Percentiles rank a stretch among this genome's conserved stretches.
Conservation (phyloP, 306 rosid genomes). For the Notholithocarpus densiflorus region DNA sequence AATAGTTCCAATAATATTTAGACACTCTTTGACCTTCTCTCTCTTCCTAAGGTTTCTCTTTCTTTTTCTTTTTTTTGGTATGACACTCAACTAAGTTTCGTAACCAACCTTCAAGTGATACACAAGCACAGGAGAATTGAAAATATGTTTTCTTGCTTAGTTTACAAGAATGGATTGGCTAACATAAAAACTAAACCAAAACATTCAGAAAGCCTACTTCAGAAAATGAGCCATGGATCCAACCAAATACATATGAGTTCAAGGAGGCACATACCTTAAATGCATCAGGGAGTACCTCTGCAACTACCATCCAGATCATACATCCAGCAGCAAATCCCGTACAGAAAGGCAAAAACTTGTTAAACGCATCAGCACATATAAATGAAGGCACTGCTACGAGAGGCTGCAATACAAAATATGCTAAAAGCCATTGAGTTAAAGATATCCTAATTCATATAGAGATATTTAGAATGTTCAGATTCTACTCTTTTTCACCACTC, state of each 20-base stretch:
- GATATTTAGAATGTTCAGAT: not conserved
- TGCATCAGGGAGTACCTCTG: slow-evolving; percentile 99
- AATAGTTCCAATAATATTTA: not conserved
- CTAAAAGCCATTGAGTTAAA: slow-evolving; percentile 8
- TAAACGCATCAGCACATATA: slow-evolving; percentile 96
- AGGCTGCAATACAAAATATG: slow-evolving; percentile 59
- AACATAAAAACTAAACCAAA: not conserved
- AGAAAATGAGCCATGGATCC: not conserved
- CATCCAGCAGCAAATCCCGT: slow-evolving; percentile 99
- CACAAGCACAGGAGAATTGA: not conserved
- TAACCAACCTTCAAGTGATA: not conserved
- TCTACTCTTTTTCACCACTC: not conserved
- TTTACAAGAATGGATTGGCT: not conserved
- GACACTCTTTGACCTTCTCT: not conserved
- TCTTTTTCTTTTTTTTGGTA: not conserved
- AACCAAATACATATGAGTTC: not conserved
- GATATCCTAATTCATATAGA: not conserved
- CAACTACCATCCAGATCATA: slow-evolving; percentile 99
- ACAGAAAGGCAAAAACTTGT: slow-evolving; percentile 92
- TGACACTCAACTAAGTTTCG: not conserved
- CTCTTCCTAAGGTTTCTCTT: not conserved
- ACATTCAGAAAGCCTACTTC: not conserved
- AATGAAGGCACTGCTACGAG: slow-evolving; percentile 97
- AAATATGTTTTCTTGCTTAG: not conserved
- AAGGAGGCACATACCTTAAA: slow-evolving; percentile 63